Percentiles rank a stretch among this genome's conserved stretches.
Conservation (phyloP, 441 rosid genomes). For the Mallotus japonicus region DNA sequence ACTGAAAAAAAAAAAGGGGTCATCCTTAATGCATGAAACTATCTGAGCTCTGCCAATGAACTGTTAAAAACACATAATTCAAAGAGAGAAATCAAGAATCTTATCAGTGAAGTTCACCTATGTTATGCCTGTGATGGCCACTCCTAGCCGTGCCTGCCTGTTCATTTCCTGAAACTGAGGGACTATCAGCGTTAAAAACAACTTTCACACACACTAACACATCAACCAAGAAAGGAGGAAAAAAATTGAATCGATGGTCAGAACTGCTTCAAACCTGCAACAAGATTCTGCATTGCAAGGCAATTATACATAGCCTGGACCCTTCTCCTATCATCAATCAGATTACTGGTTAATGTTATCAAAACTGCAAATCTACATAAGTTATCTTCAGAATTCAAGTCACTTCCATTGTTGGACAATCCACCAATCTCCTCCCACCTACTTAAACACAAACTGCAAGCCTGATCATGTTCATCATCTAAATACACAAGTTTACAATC, state of each 20-base stretch:
- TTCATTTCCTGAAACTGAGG: constrained; percentile 19
- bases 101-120: constrained; percentile 20
- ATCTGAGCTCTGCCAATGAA: neutral
- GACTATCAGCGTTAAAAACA: neutral
- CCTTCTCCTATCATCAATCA: constrained; percentile 33
- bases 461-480: constrained; percentile 11
- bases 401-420: constrained; percentile 18
- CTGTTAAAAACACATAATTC: neutral
- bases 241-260: neutral
- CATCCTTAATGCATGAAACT: too few species aligned
- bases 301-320: constrained; percentile 33
- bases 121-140: neutral
- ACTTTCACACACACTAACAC: too few species aligned
- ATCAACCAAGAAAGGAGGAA: neutral
- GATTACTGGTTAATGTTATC: constrained; percentile 38
- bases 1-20: too few species aligned
- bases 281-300: constrained; percentile 27
- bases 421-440: constrained; percentile 40
- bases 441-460: constrained; percentile 34
- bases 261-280: constrained; percentile 25
- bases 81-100: neutral
- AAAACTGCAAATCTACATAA: constrained; percentile 44
- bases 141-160: neutral
- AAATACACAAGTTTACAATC: constrained; percentile 31
- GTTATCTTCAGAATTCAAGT: constrained; percentile 19